Base-by-base conservation (phyloP, 495 filamentous ascomycete genomes). In the Podospora comata region DNA sequence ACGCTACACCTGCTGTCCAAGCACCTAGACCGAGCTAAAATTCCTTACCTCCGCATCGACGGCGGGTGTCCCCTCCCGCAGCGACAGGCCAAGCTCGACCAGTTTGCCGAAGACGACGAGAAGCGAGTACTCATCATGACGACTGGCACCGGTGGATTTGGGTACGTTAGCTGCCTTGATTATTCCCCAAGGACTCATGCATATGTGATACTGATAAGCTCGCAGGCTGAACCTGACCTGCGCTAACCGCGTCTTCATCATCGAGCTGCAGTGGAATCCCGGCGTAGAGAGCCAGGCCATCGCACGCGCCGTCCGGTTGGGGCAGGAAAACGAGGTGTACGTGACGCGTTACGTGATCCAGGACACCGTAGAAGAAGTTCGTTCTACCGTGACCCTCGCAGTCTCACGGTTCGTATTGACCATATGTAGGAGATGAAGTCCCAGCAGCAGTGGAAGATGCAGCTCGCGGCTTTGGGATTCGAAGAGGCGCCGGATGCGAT, bases 241-340 rank as follows among this genome's bases (percentile, higher is more conserved):
- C 0, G 84, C 83, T 0, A 82, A 77, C 59, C 76, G 73, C 19
- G 79, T 87, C 2, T 78, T 81, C 68, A 76, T 86, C 19, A 70
- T 86, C 9, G 84, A 88, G 57, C 85, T 80, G 6, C 82, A 86
- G 67, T 87, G 84, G 85, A 86, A 87, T 56, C 85, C 85, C 0
- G 78, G 77, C 32, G 78, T 86, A 0, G 85, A 87, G 68, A 77
- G 78, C 20, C 85, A 87, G 67, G 85, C 85, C 2, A 77, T 86
- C 48, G 79, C 74, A 2, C 73, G 85, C 34, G 79, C 79, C 15
- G 20, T 82, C 15, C 73, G 85, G 27, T 79, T 87, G 23, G 83
- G 83, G 0, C 85, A 86, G 65, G 27, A 7, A 4, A 19, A 20
- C 2, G 27, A 6, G 27, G 58, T 60, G 2, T 23, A 7, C 2